Evolutionary conservation across 306 rosid species (phyloP).

Genomic region (Cucumis hystrix): DNA sequence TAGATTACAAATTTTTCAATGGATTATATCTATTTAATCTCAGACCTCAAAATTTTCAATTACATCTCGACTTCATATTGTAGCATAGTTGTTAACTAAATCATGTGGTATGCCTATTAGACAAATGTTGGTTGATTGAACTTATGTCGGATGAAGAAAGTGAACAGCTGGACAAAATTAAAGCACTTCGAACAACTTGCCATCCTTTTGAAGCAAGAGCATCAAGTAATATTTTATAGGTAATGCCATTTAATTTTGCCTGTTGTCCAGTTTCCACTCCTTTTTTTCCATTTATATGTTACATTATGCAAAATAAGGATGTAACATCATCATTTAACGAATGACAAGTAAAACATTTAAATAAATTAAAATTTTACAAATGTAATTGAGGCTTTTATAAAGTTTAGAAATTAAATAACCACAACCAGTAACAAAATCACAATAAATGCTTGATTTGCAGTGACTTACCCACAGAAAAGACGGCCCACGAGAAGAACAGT

Average conservation of each 20-base stretch:
- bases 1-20: neutral
- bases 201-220: neutral
- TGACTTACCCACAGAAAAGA: constrained; percentile 65
- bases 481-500: constrained; percentile 79
- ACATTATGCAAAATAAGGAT: neutral
- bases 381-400: neutral
- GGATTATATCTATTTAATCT: neutral
- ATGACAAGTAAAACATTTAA: neutral
- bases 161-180: neutral
- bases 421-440: neutral
- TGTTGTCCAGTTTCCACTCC: neutral
- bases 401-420: neutral
- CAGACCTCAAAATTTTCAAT: neutral
- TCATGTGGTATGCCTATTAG: neutral
- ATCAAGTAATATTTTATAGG: neutral
- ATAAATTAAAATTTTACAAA: neutral
- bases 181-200: neutral
- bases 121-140: neutral
- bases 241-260: neutral
- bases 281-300: neutral
- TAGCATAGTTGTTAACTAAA: neutral
- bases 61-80: neutral
- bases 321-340: neutral
- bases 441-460: neutral
- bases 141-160: neutral